These are phyloP conservation scores for Trichoderma asperelloides DNA, from an alignment of 495 filamentous ascomycete genomes.

Conservation along the genomic window DNA sequence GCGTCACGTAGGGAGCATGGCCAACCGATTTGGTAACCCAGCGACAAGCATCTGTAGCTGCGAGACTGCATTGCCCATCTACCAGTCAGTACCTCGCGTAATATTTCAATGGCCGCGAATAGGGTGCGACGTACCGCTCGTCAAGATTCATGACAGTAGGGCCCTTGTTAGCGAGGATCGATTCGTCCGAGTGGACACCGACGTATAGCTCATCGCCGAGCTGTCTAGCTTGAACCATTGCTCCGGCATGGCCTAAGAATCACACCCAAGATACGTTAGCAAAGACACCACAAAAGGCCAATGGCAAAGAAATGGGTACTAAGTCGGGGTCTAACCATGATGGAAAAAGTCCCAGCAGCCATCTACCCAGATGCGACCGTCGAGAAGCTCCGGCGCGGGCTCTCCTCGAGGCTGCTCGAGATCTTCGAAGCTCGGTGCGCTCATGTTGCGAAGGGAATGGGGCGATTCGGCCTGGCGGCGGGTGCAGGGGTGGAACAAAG, in stretches of 20 bases:
- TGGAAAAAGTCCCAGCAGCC: conserved; percentile 99
- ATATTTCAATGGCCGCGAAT: not conserved
- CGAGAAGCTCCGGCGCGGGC: conserved; percentile 39
- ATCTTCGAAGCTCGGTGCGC: not conserved
- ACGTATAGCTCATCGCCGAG: conserved; percentile 82
- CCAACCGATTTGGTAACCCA: conserved; percentile 82
- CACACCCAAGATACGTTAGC: not conserved
- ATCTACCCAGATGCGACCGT: conserved; percentile 90
- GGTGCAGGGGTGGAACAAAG: not conserved
- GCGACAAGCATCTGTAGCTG: conserved; percentile 86
- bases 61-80: conserved; percentile 33
- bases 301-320: not conserved
- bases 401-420: conserved; percentile 16
- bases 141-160: conserved; percentile 92
- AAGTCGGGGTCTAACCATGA: conserved; percentile 52
- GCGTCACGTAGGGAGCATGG: conserved; percentile 89
- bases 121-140: conserved; percentile 55
- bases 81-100: conserved; percentile 13
- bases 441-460: not conserved
- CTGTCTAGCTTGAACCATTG: conserved; percentile 69
- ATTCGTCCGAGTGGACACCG: conserved; percentile 89
- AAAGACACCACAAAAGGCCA: not conserved
- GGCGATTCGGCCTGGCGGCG: not conserved
- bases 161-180: conserved; percentile 92
- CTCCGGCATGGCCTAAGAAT: conserved; percentile 76